A percentile compares a stretch with the other conserved stretches of the same genome.
These are phyloP conservation scores for Nitzschia putrida DNA, from an alignment of 108 stramenopile genomes.

Conservation along the genomic window DNA sequence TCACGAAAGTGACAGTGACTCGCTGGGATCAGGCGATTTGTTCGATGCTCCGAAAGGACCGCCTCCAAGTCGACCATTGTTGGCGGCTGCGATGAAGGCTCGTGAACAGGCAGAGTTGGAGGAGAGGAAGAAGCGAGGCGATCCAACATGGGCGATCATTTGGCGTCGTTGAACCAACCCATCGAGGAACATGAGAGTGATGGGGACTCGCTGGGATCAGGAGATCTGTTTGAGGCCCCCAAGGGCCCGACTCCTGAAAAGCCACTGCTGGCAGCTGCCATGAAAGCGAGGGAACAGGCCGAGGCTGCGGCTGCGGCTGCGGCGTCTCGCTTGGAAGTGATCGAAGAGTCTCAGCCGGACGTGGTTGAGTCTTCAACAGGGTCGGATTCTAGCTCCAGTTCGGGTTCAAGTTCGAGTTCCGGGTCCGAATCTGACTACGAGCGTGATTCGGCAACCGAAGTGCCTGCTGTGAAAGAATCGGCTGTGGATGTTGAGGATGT, in stretches of 20 bases:
- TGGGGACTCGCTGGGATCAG: constrained; percentile 13
- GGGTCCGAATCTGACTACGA: too few species aligned
- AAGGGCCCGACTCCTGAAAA: constrained; percentile 1
- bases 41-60: constrained; percentile 25
- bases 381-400: too few species aligned
- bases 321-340: too few species aligned
- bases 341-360: neutral
- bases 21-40: constrained; percentile 1
- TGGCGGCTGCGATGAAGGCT: constrained; percentile 21
- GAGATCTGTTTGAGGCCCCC: constrained; percentile 13
- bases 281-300: constrained; percentile 1
- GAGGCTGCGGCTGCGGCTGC: neutral
- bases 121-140: too few species aligned
- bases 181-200: neutral
- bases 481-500: too few species aligned
- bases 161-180: constrained; percentile 3
- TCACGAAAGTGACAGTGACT: constrained; percentile 2
- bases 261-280: constrained; percentile 4
- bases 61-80: constrained; percentile 7
- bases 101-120: neutral
- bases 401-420: too few species aligned
- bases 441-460: too few species aligned
- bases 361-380: neutral
- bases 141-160: too few species aligned
- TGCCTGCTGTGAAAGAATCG: too few species aligned